These are phyloP conservation scores for Nitzschia palea DNA, from an alignment of 108 stramenopile genomes.

Conservation along the genomic window DNA sequence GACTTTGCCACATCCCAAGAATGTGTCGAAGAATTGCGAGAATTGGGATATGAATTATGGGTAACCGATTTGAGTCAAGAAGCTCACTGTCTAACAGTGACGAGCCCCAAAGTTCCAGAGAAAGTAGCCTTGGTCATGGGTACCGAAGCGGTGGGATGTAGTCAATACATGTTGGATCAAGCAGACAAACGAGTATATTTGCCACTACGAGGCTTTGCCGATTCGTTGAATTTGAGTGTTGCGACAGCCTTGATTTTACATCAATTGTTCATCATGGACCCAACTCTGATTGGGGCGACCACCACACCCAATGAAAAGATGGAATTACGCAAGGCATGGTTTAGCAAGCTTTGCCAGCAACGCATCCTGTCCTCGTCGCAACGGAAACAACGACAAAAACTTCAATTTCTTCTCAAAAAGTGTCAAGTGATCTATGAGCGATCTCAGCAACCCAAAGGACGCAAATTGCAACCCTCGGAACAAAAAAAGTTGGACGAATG, in stretches of 20 bases:
- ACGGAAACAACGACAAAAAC: constrained; percentile 54
- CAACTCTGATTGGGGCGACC: constrained; percentile 66
- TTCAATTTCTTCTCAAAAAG: constrained; percentile 37
- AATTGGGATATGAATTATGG: constrained; percentile 71
- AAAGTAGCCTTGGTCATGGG: constrained; percentile 90
- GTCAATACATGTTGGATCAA: constrained; percentile 67
- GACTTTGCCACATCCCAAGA: constrained; percentile 68
- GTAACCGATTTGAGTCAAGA: constrained; percentile 84
- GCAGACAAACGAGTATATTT: constrained; percentile 88
- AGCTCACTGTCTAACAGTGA: constrained; percentile 57
- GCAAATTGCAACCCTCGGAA: constrained; percentile 37
- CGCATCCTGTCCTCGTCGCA: constrained; percentile 55
- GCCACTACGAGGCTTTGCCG: constrained; percentile 88
- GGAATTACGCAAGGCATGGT: constrained; percentile 66
- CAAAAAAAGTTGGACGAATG: constrained; percentile 50
- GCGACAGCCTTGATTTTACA: constrained; percentile 87
- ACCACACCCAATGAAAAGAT: constrained; percentile 49
- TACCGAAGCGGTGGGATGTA: constrained; percentile 87
- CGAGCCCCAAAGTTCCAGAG: constrained; percentile 49
- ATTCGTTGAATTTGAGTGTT: constrained; percentile 87
- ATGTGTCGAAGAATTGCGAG: constrained; percentile 62
- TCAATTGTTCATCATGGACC: constrained; percentile 78
- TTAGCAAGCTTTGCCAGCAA: constrained; percentile 75
- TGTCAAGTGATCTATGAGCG: constrained; percentile 38
- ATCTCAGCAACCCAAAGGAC: constrained; percentile 13